Percentiles rank a stretch among this genome's conserved stretches.
phyloP scores from a whole-genome alignment of 192 early-diverging fungal species.

The Diversispora eburnea region DNA sequence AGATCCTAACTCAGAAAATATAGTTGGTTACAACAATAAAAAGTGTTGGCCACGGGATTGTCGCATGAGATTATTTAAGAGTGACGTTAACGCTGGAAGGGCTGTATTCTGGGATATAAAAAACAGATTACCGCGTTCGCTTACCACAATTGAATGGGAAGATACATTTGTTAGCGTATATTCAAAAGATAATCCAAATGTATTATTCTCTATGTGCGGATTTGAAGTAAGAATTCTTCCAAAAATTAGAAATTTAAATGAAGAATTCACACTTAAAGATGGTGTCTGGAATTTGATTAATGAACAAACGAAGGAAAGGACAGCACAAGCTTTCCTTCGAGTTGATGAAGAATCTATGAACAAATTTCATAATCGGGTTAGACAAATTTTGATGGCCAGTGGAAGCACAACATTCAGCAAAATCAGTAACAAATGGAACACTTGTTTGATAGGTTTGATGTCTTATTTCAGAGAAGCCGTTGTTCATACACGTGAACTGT shows the following conservation, averaged over 20 bases:
- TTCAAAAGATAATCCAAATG: conserved; percentile 95
- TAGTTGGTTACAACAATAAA: conserved; percentile 98
- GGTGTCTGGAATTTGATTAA: conserved; percentile 95
- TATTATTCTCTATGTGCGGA: conserved; percentile 87
- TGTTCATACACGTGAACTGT: conserved; percentile 92
- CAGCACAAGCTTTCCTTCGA: conserved; percentile 94
- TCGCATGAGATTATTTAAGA: conserved; percentile 98
- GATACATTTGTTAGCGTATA: conserved; percentile 95
- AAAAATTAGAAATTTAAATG: conserved; percentile 76
- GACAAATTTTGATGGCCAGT: conserved; percentile 97
- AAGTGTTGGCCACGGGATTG: conserved; percentile 99
- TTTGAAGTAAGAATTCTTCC: conserved; percentile 97
- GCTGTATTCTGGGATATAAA: conserved; percentile 99
- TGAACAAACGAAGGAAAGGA: conserved; percentile 96
- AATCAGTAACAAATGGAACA: conserved; percentile 96
- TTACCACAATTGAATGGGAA: conserved; percentile 98
- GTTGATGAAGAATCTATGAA: conserved; percentile 92
- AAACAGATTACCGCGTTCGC: conserved; percentile 91
- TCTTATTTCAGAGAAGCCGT: conserved; percentile 98
- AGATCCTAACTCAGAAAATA: conserved; percentile 97
- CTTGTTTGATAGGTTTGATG: conserved; percentile 92
- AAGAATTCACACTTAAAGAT: conserved; percentile 86
- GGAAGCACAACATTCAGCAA: conserved; percentile 98
- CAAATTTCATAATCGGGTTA: conserved; percentile 91
- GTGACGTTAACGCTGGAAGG: conserved; percentile 95